Evolutionary conservation across 78 protist genomes (phyloP).

Genomic region (Dictyostelium intermedium): DNA sequence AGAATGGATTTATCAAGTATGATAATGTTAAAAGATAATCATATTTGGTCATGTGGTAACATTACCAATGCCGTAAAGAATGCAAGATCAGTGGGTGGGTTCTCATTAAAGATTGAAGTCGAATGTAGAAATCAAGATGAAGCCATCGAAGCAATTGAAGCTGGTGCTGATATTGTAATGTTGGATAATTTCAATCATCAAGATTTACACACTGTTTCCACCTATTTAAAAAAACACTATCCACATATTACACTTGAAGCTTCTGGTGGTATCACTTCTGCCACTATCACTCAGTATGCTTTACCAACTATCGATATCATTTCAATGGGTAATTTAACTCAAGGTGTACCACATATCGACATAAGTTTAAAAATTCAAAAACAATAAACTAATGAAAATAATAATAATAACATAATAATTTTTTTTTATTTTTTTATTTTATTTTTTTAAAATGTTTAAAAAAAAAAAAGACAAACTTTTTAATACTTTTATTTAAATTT

Average conservation of each 20-base stretch:
- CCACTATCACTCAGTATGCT: slow-evolving; percentile 73
- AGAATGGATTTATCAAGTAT: slow-evolving; percentile 94
- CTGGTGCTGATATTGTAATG: slow-evolving; percentile 96
- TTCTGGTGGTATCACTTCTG: slow-evolving; percentile 92
- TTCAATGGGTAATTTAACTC: slow-evolving; percentile 87
- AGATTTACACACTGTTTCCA: neutral
- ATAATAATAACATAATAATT: neutral
- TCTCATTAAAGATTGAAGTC: slow-evolving; percentile 94
- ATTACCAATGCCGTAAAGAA: slow-evolving; percentile 88
- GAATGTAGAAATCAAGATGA: slow-evolving; percentile 87
- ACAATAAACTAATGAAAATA: no score
- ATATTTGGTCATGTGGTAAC: slow-evolving; percentile 88
- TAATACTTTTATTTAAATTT: no score
- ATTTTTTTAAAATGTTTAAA: neutral
- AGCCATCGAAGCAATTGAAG: slow-evolving; percentile 85
- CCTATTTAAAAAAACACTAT: slow-evolving; percentile 44
- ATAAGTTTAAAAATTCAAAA: slow-evolving; percentile 90
- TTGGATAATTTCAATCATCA: slow-evolving; percentile 91
- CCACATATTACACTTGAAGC: slow-evolving; percentile 93
- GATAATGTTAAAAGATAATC: slow-evolving; percentile 93
- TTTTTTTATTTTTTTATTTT: neutral
- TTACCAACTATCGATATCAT: slow-evolving; percentile 86
- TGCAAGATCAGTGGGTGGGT: slow-evolving; percentile 91
- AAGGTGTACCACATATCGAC: slow-evolving; percentile 90
- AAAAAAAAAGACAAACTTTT: neutral